These are phyloP conservation scores for Eucalyptus microcorys DNA, from an alignment of 345 rosid species.

Conservation along the genomic window DNA sequence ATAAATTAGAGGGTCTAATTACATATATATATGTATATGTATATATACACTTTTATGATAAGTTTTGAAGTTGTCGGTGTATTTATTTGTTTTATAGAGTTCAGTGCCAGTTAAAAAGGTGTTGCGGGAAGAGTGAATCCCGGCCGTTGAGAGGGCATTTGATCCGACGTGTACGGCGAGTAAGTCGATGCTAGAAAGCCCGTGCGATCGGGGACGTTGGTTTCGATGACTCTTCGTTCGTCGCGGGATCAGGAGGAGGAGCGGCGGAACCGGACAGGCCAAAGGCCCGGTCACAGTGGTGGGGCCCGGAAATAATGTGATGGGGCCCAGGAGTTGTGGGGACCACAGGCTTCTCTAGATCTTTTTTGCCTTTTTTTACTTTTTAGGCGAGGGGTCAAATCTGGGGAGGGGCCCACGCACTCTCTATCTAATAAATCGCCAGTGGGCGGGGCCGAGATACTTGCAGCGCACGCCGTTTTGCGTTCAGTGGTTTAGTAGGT, in stretches of 20 bases:
- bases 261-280: neutral
- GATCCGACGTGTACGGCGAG: neutral
- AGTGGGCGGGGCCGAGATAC: neutral
- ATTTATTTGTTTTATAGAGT: neutral
- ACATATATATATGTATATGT: too few species aligned
- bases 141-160: neutral
- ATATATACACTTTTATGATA: too few species aligned
- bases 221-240: neutral
- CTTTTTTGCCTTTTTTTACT: rapidly evolving
- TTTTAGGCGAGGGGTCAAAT: neutral
- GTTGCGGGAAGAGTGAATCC: neutral
- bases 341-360: neutral
- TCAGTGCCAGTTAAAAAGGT: neutral
- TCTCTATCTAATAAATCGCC: neutral
- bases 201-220: neutral
- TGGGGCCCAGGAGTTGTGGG: neutral
- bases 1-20: too few species aligned
- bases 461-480: neutral
- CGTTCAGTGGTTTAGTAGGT: neutral
- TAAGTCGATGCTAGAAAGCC: neutral
- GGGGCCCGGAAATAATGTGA: neutral
- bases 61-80: neutral
- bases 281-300: neutral
- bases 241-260: neutral
- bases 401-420: neutral